Evolutionary conservation across 2,329 filamentous ascomycete species (phyloP).

Genomic region (Diaporthe sp.): DNA sequence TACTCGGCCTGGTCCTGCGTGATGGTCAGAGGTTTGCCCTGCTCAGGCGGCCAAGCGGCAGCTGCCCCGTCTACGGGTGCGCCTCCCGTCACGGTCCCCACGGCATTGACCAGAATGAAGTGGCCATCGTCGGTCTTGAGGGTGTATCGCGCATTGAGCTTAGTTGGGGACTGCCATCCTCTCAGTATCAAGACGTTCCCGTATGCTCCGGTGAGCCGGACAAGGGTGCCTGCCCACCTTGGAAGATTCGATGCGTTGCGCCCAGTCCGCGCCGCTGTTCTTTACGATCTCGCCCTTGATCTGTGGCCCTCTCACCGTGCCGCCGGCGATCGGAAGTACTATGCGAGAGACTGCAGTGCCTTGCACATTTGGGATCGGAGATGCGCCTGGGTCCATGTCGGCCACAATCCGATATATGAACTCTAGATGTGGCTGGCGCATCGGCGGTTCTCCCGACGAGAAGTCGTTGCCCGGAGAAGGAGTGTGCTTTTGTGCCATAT

Average conservation of each 20-base stretch:
- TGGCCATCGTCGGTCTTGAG: conserved; percentile 44
- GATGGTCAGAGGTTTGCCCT: conserved; percentile 14
- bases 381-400: conserved; percentile 42
- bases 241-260: conserved; percentile 39
- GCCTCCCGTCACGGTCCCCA: conserved; percentile 31
- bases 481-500: conserved; percentile 29
- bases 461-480: conserved; percentile 42
- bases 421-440: conserved; percentile 44
- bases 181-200: neutral
- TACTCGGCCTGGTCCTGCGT: conserved; percentile 45
- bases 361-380: conserved; percentile 42
- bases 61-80: neutral
- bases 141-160: conserved; percentile 44
- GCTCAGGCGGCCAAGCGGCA: conserved; percentile 1
- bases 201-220: neutral
- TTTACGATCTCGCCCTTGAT: conserved; percentile 44
- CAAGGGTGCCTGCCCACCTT: conserved; percentile 31
- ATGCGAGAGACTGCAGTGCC: conserved; percentile 41
- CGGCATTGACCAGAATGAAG: conserved; percentile 43
- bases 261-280: conserved; percentile 46
- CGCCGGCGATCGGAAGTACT: conserved; percentile 44
- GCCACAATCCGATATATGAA: conserved; percentile 46
- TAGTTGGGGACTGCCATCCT: conserved; percentile 33
- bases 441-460: conserved; percentile 42
- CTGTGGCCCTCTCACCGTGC: conserved; percentile 42